Conservation (phyloP, 768 basidiomycete species). For the Gymnopilus dilepis region DNA sequence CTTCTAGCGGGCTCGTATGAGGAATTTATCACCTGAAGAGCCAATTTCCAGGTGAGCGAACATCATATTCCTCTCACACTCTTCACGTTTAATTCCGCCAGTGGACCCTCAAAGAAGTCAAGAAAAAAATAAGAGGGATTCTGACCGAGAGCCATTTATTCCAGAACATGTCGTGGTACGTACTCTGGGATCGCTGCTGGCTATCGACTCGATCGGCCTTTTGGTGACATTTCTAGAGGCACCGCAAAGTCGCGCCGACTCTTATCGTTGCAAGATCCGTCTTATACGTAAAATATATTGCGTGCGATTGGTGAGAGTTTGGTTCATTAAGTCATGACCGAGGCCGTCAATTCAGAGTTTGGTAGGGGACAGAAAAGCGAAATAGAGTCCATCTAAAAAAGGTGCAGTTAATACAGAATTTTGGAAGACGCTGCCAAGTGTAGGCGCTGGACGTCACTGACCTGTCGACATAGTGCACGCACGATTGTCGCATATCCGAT, state of each 20-base stretch:
- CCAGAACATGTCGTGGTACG: background rate
- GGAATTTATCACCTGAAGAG: background rate
- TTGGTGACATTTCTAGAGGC: slow-evolving; percentile 1
- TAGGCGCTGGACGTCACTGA: background rate
- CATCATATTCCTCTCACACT: background rate
- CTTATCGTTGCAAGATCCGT: slow-evolving; percentile 9
- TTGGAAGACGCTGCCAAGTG: background rate
- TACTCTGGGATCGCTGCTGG: background rate
- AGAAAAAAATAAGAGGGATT: too few species aligned
- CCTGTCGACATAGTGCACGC: background rate
- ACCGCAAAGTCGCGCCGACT: background rate
- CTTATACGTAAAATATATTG: slow-evolving; percentile 4
- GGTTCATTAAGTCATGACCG: background rate
- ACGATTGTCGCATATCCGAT: slow-evolving; percentile 2
- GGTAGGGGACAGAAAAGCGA: background rate
- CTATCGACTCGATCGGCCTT: background rate
- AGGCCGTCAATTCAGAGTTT: background rate
- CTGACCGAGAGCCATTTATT: too few species aligned
- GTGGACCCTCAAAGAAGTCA: too few species aligned
- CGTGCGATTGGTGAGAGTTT: background rate
- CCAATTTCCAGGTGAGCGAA: background rate
- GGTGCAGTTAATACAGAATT: background rate
- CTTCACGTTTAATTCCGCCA: too few species aligned
- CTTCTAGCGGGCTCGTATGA: slow-evolving; percentile 1
- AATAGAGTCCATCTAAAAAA: background rate